A percentile compares a stretch with the other conserved stretches of the same genome.
Evolutionary conservation across 768 basidiomycete species (phyloP).

Genomic region (Tylopilus subfusipes): DNA sequence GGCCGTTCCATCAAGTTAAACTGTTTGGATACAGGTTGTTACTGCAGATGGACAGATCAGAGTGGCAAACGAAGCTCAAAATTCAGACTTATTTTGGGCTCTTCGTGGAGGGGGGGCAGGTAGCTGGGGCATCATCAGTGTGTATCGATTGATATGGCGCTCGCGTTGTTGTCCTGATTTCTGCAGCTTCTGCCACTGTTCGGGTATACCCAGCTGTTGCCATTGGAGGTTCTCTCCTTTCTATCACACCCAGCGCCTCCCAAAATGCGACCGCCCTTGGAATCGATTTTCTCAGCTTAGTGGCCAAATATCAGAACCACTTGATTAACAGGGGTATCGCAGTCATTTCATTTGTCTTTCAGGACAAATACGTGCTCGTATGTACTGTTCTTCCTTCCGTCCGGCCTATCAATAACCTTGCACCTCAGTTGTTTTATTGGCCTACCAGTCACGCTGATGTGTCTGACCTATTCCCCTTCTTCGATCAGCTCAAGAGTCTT

Average conservation of each 20-base stretch:
- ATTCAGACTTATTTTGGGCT: constrained; percentile 53
- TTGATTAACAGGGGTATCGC: constrained; percentile 13
- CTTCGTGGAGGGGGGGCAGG: constrained; percentile 51
- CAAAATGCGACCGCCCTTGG: constrained; percentile 14
- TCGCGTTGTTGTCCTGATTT: neutral
- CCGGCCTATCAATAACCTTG: neutral
- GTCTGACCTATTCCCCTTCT: constrained; percentile 14
- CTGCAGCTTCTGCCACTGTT: constrained; percentile 18
- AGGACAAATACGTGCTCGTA: constrained; percentile 15
- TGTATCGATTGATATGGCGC: neutral
- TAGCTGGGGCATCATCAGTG: constrained; percentile 46
- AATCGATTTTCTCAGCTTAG: constrained; percentile 16
- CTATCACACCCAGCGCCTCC: constrained; percentile 5
- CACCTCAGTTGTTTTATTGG: constrained; percentile 15
- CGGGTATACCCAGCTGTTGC: constrained; percentile 4
- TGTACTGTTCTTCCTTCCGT: neutral
- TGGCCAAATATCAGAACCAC: constrained; percentile 17
- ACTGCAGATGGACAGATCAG: constrained; percentile 39
- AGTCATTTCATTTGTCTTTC: neutral
- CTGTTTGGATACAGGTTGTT: constrained; percentile 27
- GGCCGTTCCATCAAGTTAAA: neutral
- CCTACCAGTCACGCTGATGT: constrained; percentile 1
- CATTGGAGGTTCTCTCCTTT: constrained; percentile 14
- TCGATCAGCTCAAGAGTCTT: constrained; percentile 14
- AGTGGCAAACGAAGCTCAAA: constrained; percentile 38